Base-by-base conservation (phyloP, 1,139 yeast genomes). In the Eremothecium sinecaudum region DNA sequence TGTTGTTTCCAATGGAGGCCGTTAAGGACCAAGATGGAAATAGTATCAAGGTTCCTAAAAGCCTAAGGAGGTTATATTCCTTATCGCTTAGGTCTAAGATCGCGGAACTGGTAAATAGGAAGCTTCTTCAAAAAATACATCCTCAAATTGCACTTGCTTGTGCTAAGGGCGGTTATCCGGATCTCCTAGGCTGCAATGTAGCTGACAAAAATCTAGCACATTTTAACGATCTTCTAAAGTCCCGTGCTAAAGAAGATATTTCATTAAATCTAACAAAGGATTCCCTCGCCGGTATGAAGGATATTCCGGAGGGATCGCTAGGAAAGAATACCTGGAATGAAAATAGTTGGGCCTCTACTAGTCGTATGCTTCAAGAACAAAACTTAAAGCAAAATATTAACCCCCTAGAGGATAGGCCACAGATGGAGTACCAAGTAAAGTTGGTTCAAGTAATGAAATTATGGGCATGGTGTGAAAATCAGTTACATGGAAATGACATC, bases 401-500 rank as follows among this genome's bases (percentile, higher is more conserved):
- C 7, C 37, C 35, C n/a, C 33, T 29, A 23, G 5, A 27, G 13
- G 21, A 27, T 16, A 27, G 14, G 21, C 21, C 14, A 9, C 30
- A 17, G 4, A 11, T 41, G 16, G 40, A 42, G 24, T 46, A 47
- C 32, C 59, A 55, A 32, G 50, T 78, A 4, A 73, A 67, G 41
- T 53, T 79, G 34, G 74, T 72, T 40, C 65, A 71, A 36, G 59
- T 77, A 30, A 63, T 76, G 36, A 73, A 73, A 51, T 51, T 78
- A 32, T 73, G 81, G 77, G 62, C 71, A 2, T 71, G 79, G 60
- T 69, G 77, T 4, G 81, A 73, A 46, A 73, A 71, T 47, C 59
- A 69, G 42, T 52, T 70, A 36, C 59, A 62, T 31, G 62, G 59
- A 34, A 55, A 63, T 42, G 63, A 65, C 39, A 49, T 64, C 19